These are phyloP conservation scores for Pseudogymnoascus sp. DNA, from an alignment of 2,329 filamentous ascomycete genomes.

Conservation along the genomic window DNA sequence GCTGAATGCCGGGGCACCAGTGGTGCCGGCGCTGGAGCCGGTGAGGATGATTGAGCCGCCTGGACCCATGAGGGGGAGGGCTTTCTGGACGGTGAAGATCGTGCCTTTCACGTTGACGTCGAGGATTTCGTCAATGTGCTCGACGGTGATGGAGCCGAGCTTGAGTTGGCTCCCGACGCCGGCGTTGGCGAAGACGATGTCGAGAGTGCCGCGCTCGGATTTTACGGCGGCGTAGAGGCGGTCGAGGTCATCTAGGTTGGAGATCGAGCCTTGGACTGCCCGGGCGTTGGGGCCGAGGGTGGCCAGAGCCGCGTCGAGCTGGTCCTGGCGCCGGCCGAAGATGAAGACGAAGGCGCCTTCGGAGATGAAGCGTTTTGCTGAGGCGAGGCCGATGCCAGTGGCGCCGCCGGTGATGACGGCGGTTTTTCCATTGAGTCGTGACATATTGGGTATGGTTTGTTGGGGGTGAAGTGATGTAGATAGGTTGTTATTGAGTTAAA, in stretches of 20 bases:
- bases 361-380: conserved; percentile 19
- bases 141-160: conserved; percentile 23
- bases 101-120: conserved; percentile 33
- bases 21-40: conserved; percentile 23
- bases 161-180: conserved; percentile 20
- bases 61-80: conserved; percentile 21
- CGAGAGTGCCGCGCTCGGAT: conserved; percentile 24
- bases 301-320: conserved; percentile 19
- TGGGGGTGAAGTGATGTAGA: conserved; percentile 11
- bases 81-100: conserved; percentile 33
- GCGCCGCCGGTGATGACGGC: conserved; percentile 22
- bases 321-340: conserved; percentile 21
- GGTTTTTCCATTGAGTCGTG: conserved; percentile 17
- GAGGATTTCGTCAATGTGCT: conserved; percentile 28
- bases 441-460: conserved; percentile 16
- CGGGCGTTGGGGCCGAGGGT: conserved; percentile 22
- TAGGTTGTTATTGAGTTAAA: conserved; percentile 1
- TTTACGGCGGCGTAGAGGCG: conserved; percentile 23
- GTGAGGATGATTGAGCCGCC: conserved; percentile 23
- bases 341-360: conserved; percentile 21
- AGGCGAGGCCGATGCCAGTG: conserved; percentile 20
- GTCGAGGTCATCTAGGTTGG: conserved; percentile 21
- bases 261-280: conserved; percentile 21
- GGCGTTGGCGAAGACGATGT: conserved; percentile 24
- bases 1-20: conserved; percentile 18